phyloP scores from a whole-genome alignment of 148 eudicot species.

The Oxyria digyna region DNA sequence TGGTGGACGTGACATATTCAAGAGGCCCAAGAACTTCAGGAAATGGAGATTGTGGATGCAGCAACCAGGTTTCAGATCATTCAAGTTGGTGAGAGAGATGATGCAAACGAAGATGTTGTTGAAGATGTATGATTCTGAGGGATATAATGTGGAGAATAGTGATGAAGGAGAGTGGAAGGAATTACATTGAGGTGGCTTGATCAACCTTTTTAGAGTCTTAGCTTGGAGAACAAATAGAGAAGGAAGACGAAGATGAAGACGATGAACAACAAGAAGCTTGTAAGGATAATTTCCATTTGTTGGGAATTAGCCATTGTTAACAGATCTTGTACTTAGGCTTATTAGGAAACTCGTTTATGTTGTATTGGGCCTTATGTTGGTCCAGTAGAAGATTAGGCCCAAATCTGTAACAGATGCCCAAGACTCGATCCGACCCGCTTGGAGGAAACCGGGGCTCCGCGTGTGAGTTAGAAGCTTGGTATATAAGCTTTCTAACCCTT shows the following conservation, averaged over 20 bases:
- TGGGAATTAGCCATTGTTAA: too few relatives aligned
- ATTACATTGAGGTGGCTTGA: slow-evolving; percentile 69
- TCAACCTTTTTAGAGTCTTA: slow-evolving; percentile 78
- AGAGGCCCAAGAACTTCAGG: slow-evolving; percentile 63
- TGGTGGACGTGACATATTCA: slow-evolving; percentile 66
- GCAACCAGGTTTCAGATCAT: slow-evolving; percentile 49
- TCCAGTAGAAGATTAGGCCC: too few relatives aligned
- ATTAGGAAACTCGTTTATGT: too few relatives aligned
- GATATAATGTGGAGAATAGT: slow-evolving; percentile 35
- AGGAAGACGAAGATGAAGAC: slow-evolving; percentile 17
- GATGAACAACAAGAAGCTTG: too few relatives aligned
- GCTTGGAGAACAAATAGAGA: slow-evolving; percentile 47
- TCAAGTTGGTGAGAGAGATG: slow-evolving; percentile 44
- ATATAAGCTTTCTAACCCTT: too few relatives aligned
- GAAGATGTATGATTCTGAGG: slow-evolving; percentile 52
- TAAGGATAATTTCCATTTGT: too few relatives aligned
- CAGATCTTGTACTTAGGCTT: too few relatives aligned
- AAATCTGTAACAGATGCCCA: too few relatives aligned
- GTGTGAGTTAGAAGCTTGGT: too few relatives aligned
- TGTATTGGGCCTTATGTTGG: too few relatives aligned
- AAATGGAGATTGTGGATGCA: slow-evolving; percentile 57
- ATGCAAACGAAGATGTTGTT: slow-evolving; percentile 64
- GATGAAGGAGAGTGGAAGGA: slow-evolving; percentile 11
- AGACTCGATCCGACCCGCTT: too few relatives aligned
- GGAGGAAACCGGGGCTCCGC: too few relatives aligned